phyloP scores from a whole-genome alignment of 352 stramenopile genomes.

The Globisporangium cystogenes region DNA sequence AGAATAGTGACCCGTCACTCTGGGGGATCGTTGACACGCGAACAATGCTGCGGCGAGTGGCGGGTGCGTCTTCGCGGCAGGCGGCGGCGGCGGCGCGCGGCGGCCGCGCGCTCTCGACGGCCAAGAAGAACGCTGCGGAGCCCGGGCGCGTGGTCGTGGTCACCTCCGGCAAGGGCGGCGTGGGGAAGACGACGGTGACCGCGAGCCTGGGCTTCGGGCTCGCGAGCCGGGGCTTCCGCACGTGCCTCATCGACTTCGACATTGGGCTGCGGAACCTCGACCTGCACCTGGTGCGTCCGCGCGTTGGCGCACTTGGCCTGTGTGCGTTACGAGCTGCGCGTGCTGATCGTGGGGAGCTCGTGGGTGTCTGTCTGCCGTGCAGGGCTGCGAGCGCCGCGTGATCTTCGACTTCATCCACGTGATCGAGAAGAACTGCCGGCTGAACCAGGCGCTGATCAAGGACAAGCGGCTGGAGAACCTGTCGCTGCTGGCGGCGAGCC shows the following conservation, averaged over 20 bases:
- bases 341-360: background rate
- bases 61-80: no score
- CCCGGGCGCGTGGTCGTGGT: constrained; percentile 82
- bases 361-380: no score
- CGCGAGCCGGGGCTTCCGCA: constrained; percentile 76
- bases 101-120: background rate
- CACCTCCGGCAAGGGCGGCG: constrained; percentile 90
- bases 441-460: constrained; percentile 89
- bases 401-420: constrained; percentile 96
- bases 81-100: background rate
- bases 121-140: background rate
- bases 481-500: constrained; percentile 84
- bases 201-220: constrained; percentile 85
- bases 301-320: no score
- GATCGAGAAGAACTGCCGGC: constrained; percentile 85
- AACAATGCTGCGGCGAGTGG: no score
- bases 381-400: constrained; percentile 87
- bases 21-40: no score
- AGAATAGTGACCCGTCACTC: no score
- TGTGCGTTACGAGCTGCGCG: no score
- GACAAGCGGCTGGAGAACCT: constrained; percentile 86
- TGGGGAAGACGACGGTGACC: constrained; percentile 91
- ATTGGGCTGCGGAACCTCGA: constrained; percentile 92
- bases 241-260: constrained; percentile 93
- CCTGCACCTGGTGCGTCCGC: constrained; percentile 71